Evolutionary conservation across 345 rosid species (phyloP).

Genomic region (Eucalyptus polyanthemos): DNA sequence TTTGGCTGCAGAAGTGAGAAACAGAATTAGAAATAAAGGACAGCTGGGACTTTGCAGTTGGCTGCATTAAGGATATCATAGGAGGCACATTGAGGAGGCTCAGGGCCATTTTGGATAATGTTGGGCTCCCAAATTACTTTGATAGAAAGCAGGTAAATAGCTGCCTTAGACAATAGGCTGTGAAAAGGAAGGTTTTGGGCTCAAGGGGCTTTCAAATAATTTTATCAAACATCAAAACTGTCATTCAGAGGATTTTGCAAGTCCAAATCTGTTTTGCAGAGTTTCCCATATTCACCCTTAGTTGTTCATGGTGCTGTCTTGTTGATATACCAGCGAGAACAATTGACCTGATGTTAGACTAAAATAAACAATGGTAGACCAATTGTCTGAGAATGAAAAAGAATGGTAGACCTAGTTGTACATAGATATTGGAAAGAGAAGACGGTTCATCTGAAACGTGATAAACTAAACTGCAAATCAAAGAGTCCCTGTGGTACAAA

Average conservation of each 20-base stretch:
- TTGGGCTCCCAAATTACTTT: neutral
- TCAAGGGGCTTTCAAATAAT: neutral
- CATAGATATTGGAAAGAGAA: neutral
- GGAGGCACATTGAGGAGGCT: neutral
- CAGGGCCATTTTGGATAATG: neutral
- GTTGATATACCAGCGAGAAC: neutral
- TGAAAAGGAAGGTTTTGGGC: neutral
- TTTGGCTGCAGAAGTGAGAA: neutral
- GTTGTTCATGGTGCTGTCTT: neutral
- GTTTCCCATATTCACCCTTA: neutral
- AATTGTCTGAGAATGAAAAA: neutral
- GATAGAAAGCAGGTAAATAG: neutral
- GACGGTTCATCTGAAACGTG: neutral
- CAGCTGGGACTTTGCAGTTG: neutral
- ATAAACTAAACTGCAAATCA: neutral
- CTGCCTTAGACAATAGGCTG: neutral
- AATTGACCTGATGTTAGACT: neutral
- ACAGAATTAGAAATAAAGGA: neutral
- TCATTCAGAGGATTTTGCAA: neutral
- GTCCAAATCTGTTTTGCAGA: neutral
- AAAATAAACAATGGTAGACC: neutral
- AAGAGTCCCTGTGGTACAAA: neutral
- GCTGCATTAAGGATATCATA: neutral
- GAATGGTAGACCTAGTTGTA: neutral
- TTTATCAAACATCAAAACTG: neutral